These are phyloP conservation scores for Dipteronia sinensis DNA, from an alignment of 345 rosid genomes.

Conservation along the genomic window DNA sequence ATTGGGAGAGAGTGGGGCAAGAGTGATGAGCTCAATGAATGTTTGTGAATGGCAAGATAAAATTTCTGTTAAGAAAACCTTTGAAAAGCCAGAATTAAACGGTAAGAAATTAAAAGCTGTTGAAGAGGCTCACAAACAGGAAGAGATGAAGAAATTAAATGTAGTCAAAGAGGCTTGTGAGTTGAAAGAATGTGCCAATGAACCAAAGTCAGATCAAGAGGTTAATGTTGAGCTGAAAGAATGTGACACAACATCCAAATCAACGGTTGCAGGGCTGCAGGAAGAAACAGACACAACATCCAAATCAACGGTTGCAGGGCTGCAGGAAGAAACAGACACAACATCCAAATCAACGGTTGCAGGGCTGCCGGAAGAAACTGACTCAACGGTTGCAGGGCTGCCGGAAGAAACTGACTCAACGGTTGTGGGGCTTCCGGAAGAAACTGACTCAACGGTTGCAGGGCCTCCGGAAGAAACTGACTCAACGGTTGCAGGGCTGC, in stretches of 20 bases:
- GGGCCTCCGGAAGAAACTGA: too few relatives aligned
- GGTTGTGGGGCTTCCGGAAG: slow-evolving; percentile 29
- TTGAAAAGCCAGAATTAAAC: slow-evolving; percentile 38
- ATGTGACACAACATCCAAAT: slow-evolving; percentile 22
- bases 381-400: slow-evolving; percentile 24
- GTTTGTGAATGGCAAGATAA: slow-evolving; percentile 34
- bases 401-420: slow-evolving; percentile 19
- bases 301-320: slow-evolving; percentile 21
- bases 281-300: slow-evolving; percentile 17
- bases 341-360: slow-evolving; percentile 14
- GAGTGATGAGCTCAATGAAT: slow-evolving; percentile 30
- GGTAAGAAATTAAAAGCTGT: slow-evolving; percentile 30
- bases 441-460: neutral
- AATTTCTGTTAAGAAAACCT: slow-evolving; percentile 17
- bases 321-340: slow-evolving; percentile 20
- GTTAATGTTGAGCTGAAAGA: slow-evolving; percentile 33
- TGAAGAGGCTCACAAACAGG: slow-evolving; percentile 36
- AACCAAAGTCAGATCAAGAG: slow-evolving; percentile 30
- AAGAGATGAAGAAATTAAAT: slow-evolving; percentile 36
- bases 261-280: slow-evolving; percentile 23
- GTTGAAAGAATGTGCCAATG: slow-evolving; percentile 24
- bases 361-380: slow-evolving; percentile 25
- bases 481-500: slow-evolving; percentile 24
- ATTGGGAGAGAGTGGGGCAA: slow-evolving; percentile 36
- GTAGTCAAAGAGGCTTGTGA: slow-evolving; percentile 32